These are phyloP conservation scores for Sugiyamaella qingdaonensis DNA, from an alignment of 805 yeast genomes.

Conservation along the genomic window DNA sequence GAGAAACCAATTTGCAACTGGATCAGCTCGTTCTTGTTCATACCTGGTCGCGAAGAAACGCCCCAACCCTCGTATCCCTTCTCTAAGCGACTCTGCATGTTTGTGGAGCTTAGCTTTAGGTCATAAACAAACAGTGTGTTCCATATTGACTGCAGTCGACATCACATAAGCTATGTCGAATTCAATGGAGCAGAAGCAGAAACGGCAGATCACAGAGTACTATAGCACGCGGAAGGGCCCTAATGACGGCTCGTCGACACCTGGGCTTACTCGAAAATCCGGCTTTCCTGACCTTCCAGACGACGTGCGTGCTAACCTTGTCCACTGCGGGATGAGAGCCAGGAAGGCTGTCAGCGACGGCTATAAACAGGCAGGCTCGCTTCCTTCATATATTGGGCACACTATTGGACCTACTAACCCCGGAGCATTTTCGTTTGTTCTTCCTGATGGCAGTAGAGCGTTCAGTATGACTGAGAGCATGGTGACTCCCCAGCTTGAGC, in stretches of 20 bases:
- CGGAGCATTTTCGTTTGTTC: constrained; percentile 8
- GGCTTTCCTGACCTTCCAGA: constrained; percentile 19
- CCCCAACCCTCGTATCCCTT: too few relatives aligned
- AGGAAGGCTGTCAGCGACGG: constrained; percentile 33
- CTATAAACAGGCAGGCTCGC: constrained; percentile 22
- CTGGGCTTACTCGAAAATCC: constrained; percentile 7
- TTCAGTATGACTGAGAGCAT: neutral
- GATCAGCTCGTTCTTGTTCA: too few relatives aligned
- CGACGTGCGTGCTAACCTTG: constrained; percentile 24
- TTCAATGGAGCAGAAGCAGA: constrained; percentile 1
- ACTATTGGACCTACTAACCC: constrained; percentile 24
- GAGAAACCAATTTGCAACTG: too few relatives aligned
- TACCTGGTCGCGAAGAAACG: too few relatives aligned
- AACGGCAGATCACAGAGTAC: constrained; percentile 13
- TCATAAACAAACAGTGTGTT: too few relatives aligned
- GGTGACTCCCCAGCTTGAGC: neutral
- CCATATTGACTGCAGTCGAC: too few relatives aligned
- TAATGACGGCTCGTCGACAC: neutral
- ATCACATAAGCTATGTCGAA: too few relatives aligned
- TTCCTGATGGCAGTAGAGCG: constrained; percentile 5
- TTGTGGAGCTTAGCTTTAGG: too few relatives aligned
- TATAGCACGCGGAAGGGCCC: neutral
- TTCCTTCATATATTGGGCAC: constrained; percentile 28
- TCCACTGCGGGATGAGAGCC: constrained; percentile 26
- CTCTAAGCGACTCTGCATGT: too few relatives aligned